phyloP scores from a whole-genome alignment of 371 early-diverging fungal genomes.

The Sporodiniella umbellata region DNA sequence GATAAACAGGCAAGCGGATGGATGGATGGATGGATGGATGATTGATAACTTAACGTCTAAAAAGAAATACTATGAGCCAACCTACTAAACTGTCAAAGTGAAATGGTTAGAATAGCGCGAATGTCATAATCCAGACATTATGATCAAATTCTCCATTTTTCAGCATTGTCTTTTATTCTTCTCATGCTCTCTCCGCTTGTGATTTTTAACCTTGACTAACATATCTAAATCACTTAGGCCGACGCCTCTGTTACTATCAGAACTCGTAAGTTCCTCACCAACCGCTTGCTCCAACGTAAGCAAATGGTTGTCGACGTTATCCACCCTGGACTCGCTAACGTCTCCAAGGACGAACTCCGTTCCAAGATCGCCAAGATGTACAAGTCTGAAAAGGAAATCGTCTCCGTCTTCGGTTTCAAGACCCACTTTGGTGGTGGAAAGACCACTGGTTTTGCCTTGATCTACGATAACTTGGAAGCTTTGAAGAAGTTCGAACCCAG shows the following conservation, averaged over 20 bases:
- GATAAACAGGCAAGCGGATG: slow-evolving; percentile 1
- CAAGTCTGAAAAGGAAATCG: slow-evolving; percentile 89
- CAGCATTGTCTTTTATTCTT: neutral
- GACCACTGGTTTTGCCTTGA: slow-evolving; percentile 96
- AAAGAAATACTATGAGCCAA: neutral
- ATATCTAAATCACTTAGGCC: slow-evolving; percentile 31
- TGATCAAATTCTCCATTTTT: neutral
- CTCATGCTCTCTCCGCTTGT: neutral
- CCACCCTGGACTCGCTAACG: slow-evolving; percentile 92
- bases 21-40: slow-evolving; percentile 7
- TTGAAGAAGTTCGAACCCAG: slow-evolving; percentile 99
- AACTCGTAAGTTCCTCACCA: slow-evolving; percentile 98
- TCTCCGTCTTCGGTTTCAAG: slow-evolving; percentile 95
- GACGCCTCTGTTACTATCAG: slow-evolving; percentile 83
- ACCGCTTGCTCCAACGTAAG: slow-evolving; percentile 97
- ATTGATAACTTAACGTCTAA: neutral
- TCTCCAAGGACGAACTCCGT: slow-evolving; percentile 91
- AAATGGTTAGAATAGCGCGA: no score
- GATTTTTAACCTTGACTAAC: no score
- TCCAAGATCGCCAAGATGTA: slow-evolving; percentile 96
- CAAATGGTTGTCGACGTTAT: slow-evolving; percentile 98
- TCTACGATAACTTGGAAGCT: slow-evolving; percentile 95
- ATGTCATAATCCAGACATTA: no score
- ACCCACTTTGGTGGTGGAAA: slow-evolving; percentile 98
- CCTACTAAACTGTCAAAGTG: neutral